Percentiles rank a stretch among this genome's conserved stretches.
Evolutionary conservation across 805 yeast genomes (phyloP).

Genomic region (Clavispora fructus): DNA sequence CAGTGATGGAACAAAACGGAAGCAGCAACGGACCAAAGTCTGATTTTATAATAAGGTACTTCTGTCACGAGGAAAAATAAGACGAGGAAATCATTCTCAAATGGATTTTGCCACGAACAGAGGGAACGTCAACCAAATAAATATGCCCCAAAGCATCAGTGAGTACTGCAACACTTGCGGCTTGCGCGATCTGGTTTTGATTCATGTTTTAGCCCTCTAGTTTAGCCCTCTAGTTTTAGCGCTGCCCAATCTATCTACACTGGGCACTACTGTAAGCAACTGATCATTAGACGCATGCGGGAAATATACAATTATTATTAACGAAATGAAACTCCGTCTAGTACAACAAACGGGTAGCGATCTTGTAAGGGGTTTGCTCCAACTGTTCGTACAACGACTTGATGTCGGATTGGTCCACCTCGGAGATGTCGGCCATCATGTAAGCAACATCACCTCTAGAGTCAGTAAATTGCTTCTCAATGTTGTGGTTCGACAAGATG

Average conservation of each 20-base stretch:
- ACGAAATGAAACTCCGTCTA: slow-evolving; percentile 23
- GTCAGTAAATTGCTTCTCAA: slow-evolving; percentile 97
- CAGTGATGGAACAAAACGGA: background rate
- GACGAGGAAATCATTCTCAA: too few relatives aligned
- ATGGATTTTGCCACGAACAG: too few relatives aligned
- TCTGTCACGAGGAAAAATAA: too few relatives aligned
- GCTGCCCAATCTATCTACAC: too few relatives aligned
- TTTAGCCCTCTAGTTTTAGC: too few relatives aligned
- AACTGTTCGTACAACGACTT: slow-evolving; percentile 78
- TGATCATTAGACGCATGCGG: background rate
- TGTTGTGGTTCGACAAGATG: slow-evolving; percentile 88
- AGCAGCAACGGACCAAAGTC: background rate
- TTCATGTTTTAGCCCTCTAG: too few relatives aligned
- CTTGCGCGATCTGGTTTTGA: too few relatives aligned
- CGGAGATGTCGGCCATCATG: slow-evolving; percentile 94
- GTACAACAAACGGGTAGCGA: slow-evolving; percentile 85
- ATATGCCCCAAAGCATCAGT: too few relatives aligned
- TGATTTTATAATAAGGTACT: too few relatives aligned
- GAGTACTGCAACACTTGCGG: too few relatives aligned
- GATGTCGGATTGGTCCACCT: slow-evolving; percentile 77
- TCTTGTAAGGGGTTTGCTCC: slow-evolving; percentile 84
- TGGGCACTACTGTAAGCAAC: background rate
- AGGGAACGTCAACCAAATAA: too few relatives aligned
- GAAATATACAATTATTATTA: background rate
- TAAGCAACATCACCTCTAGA: slow-evolving; percentile 95